phyloP scores from a whole-genome alignment of 352 stramenopile species.

The Blastocystis sp. region DNA sequence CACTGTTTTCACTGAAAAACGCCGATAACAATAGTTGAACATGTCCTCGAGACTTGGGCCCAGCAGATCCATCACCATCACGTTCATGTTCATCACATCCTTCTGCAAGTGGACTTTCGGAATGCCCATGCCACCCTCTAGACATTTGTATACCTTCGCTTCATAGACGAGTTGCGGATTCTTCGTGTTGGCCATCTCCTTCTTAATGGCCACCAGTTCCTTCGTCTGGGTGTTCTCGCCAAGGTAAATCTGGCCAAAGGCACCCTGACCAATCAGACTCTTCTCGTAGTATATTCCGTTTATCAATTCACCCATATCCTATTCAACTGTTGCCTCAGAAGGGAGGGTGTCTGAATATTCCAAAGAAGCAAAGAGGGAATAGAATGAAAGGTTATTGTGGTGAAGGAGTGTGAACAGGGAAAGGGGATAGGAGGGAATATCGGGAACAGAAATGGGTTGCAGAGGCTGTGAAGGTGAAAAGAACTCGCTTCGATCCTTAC shows the following conservation, averaged over 20 bases:
- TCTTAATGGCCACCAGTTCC: constrained; percentile 86
- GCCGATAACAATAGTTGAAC: constrained; percentile 81
- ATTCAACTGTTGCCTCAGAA: too few species aligned
- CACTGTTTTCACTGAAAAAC: constrained; percentile 80
- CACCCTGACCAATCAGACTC: constrained; percentile 84
- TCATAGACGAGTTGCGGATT: constrained; percentile 97
- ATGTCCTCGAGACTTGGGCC: constrained; percentile 87
- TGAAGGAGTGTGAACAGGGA: too few species aligned
- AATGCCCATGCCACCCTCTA: constrained; percentile 77
- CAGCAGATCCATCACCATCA: constrained; percentile 98
- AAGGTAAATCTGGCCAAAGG: constrained; percentile 98
- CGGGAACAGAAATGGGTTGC: too few species aligned
- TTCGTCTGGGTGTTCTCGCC: constrained; percentile 78
- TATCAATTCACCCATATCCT: constrained; percentile 26
- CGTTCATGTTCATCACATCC: constrained; percentile 68
- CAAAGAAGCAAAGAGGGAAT: too few species aligned
- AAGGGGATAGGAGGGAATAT: too few species aligned
- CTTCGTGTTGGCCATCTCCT: constrained; percentile 76
- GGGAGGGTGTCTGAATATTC: too few species aligned
- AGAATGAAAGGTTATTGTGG: too few species aligned
- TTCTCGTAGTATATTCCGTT: constrained; percentile 15
- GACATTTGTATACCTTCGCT: constrained; percentile 98
- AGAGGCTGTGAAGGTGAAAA: too few species aligned
- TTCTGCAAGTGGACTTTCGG: background rate
- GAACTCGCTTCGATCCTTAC: too few species aligned